phyloP scores from a whole-genome alignment of 2,329 filamentous ascomycete genomes.

The Tolypocladium pustulatum region DNA sequence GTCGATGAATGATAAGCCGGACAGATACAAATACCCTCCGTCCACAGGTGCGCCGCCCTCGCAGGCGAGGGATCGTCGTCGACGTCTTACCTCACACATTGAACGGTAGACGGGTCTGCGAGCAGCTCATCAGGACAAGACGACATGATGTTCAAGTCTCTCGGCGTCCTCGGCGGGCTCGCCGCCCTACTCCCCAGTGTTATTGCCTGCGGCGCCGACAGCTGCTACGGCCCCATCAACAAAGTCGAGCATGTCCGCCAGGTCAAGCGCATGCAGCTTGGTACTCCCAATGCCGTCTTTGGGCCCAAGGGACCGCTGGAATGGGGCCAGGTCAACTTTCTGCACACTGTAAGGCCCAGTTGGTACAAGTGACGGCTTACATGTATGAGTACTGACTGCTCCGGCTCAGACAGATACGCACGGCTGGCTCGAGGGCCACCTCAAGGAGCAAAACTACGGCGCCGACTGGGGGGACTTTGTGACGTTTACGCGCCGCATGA shows the following conservation, averaged over 20 bases:
- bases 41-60: not conserved
- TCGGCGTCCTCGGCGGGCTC: conserved; percentile 5
- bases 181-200: conserved; percentile 7
- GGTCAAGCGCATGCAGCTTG: conserved; percentile 38
- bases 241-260: conserved; percentile 33
- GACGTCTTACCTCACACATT: not conserved
- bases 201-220: conserved; percentile 24
- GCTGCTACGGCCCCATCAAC: conserved; percentile 30
- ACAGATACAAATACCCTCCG: not conserved
- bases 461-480: conserved; percentile 59
- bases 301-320: conserved; percentile 36
- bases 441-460: conserved; percentile 53
- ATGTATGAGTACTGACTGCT: not conserved
- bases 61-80: not conserved
- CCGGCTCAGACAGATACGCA: conserved; percentile 41
- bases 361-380: not conserved
- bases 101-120: not conserved
- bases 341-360: conserved; percentile 35
- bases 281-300: conserved; percentile 28
- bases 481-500: conserved; percentile 49
- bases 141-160: conserved; percentile 4
- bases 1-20: not conserved
- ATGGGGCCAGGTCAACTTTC: conserved; percentile 54
- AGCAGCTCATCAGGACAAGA: not conserved
- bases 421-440: conserved; percentile 49